Percentiles rank a stretch among this genome's conserved stretches.
Conservation (phyloP, 164 flowering plant species). For the Magnolia officinalis region DNA sequence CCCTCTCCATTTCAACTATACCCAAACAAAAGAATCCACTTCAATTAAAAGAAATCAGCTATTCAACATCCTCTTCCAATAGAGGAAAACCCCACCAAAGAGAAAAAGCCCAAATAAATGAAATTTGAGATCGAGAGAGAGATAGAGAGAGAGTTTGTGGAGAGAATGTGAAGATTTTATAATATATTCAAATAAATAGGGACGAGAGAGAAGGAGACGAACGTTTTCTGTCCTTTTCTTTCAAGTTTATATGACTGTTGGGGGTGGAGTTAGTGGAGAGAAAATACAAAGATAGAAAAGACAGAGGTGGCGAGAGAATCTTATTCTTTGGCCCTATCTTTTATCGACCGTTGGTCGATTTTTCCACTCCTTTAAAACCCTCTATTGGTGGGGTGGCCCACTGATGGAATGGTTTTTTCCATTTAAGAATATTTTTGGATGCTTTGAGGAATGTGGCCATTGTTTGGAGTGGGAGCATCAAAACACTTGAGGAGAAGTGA, state of each 20-base stretch:
- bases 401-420: no score
- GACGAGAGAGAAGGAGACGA: not conserved
- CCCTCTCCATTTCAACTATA: constrained; percentile 25
- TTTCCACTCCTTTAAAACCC: not conserved
- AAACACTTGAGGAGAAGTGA: no score
- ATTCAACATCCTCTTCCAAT: not conserved
- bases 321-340: not conserved
- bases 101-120: not conserved
- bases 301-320: not conserved
- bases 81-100: not conserved
- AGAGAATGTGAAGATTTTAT: not conserved
- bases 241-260: not conserved
- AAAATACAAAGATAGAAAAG: not conserved
- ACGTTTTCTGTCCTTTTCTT: constrained; percentile 1
- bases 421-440: no score
- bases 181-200: no score
- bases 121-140: not conserved
- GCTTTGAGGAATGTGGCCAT: no score
- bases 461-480: no score
- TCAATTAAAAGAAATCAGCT: not conserved
- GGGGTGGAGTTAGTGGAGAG: not conserved
- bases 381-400: no score
- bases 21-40: not conserved
- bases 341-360: not conserved
- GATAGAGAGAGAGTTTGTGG: constrained; percentile 1